A percentile compares a stretch with the other conserved stretches of the same genome.
These are phyloP conservation scores for Ceratocystis papillata DNA, from an alignment of 2,329 filamentous ascomycete species.

Conservation along the genomic window DNA sequence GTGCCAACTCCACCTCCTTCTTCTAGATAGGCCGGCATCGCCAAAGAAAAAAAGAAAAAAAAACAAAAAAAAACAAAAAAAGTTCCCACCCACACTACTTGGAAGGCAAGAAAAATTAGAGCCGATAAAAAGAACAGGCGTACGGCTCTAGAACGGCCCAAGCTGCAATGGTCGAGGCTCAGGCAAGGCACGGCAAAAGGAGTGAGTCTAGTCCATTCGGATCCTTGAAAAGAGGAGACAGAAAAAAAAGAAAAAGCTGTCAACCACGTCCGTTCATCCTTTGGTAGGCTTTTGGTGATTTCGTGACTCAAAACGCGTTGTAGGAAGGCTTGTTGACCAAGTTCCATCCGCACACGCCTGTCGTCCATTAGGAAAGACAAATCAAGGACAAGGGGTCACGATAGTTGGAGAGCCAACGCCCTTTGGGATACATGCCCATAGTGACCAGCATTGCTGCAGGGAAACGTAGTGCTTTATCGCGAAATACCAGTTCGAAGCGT, in stretches of 20 bases:
- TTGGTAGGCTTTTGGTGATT: neutral
- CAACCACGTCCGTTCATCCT: conserved; percentile 1
- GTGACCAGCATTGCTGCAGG: neutral
- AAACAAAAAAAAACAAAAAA: neutral
- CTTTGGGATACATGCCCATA: neutral
- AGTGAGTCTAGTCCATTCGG: conserved; percentile 7
- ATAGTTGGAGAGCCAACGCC: conserved; percentile 1
- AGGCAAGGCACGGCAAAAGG: conserved; percentile 7
- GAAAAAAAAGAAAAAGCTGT: neutral
- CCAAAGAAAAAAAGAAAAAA: neutral
- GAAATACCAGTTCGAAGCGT: neutral
- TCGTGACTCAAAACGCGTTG: neutral
- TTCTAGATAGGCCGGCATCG: neutral
- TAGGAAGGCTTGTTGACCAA: neutral
- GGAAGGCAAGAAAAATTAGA: neutral
- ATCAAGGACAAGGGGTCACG: neutral
- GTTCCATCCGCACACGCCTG: neutral
- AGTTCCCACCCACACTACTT: neutral
- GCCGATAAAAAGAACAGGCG: conserved; percentile 12
- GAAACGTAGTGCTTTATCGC: neutral
- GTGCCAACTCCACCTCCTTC: neutral
- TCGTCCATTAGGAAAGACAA: neutral
- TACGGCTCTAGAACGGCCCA: conserved; percentile 10
- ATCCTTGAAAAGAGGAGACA: conserved; percentile 9
- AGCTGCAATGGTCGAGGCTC: conserved; percentile 13